These are phyloP conservation scores for Meyerozyma smithsonii DNA, from an alignment of 1,139 yeast species.

Conservation along the genomic window DNA sequence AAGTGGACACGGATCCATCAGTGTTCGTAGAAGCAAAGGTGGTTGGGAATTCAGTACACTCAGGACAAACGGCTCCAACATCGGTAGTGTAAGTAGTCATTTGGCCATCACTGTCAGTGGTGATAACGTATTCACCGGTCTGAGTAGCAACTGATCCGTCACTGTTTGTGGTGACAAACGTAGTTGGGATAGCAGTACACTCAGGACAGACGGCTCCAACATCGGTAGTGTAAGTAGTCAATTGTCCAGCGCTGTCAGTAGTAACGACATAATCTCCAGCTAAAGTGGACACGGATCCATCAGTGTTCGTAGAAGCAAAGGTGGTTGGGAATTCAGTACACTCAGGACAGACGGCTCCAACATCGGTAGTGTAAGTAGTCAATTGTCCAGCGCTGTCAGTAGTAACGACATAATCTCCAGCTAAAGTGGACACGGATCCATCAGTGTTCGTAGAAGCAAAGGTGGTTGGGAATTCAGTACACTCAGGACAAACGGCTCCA, in stretches of 20 bases:
- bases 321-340: slow-evolving; percentile 1
- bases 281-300: slow-evolving; percentile 3
- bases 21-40: slow-evolving; percentile 3
- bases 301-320: slow-evolving; percentile 3
- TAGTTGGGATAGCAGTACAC: neutral
- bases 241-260: neutral
- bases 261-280: slow-evolving; percentile 3
- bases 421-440: slow-evolving; percentile 6
- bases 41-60: slow-evolving; percentile 3
- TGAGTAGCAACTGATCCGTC: slow-evolving; percentile 1
- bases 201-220: neutral
- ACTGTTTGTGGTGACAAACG: slow-evolving; percentile 3
- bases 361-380: neutral
- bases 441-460: slow-evolving; percentile 6
- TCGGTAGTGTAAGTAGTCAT: neutral
- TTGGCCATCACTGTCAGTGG: neutral
- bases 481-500: slow-evolving; percentile 3
- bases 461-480: slow-evolving; percentile 6
- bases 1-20: slow-evolving; percentile 3
- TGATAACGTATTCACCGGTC: neutral
- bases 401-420: slow-evolving; percentile 6
- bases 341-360: neutral
- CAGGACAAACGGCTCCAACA: neutral
- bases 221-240: neutral
- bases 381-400: slow-evolving; percentile 2